Conservation (phyloP, 2,329 filamentous ascomycete genomes). For the Sordariomycetes sp. region DNA sequence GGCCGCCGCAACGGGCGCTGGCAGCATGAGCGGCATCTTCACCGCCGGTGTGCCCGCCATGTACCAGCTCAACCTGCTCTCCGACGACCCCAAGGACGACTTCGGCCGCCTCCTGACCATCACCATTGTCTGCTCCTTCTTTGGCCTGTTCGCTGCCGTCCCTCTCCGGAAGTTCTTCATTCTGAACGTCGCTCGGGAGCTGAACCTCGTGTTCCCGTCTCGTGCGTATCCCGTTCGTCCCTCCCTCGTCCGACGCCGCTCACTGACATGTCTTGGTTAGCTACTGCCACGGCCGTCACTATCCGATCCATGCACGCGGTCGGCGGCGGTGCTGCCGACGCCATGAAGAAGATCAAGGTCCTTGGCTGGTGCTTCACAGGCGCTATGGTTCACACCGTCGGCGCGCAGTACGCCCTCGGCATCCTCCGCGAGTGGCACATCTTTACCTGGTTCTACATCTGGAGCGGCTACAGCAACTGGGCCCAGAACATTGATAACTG, state of each 20-base stretch:
- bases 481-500: constrained; percentile 43
- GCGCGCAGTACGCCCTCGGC: constrained; percentile 43
- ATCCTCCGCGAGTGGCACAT: constrained; percentile 47
- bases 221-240: constrained; percentile 3
- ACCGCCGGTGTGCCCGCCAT: constrained; percentile 46
- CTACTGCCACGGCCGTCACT: constrained; percentile 46
- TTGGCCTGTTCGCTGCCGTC: constrained; percentile 50
- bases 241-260: too few species aligned
- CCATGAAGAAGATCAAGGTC: constrained; percentile 42
- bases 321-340: constrained; percentile 33
- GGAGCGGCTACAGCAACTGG: constrained; percentile 34
- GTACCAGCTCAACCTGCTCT: constrained; percentile 39
- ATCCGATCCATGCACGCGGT: constrained; percentile 51
- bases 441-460: constrained; percentile 40
- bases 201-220: constrained; percentile 46
- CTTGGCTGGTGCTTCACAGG: constrained; percentile 33
- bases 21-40: constrained; percentile 43
- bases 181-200: constrained; percentile 47
- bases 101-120: constrained; percentile 45
- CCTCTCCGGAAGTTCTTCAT: constrained; percentile 56
- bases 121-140: constrained; percentile 48
- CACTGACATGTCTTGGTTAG: background rate
- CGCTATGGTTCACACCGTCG: constrained; percentile 38
- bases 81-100: constrained; percentile 34
- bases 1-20: constrained; percentile 44